Evolutionary conservation across 257 asterid species (phyloP).

Genomic region (Lycium ferocissimum): DNA sequence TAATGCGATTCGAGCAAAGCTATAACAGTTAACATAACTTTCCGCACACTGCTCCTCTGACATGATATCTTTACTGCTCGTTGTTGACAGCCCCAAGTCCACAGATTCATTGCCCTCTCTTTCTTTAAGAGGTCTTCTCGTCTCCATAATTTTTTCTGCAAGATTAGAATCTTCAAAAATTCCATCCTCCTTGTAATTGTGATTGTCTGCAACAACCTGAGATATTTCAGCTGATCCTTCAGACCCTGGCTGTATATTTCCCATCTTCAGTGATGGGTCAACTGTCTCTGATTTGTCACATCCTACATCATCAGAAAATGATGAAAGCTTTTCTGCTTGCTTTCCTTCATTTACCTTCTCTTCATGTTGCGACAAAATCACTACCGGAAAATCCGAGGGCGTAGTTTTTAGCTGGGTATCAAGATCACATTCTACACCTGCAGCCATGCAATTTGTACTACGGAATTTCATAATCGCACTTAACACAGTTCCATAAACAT

Average conservation of each 20-base stretch:
- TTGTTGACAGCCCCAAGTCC: constrained; percentile 34
- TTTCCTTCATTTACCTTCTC: constrained; percentile 46
- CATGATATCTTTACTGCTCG: constrained; percentile 32
- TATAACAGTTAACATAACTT: constrained; percentile 70
- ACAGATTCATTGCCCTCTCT: constrained; percentile 41
- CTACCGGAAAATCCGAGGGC: neutral
- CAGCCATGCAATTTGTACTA: constrained; percentile 57
- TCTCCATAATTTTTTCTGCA: constrained; percentile 43
- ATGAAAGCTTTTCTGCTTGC: constrained; percentile 41
- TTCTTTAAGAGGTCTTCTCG: constrained; percentile 41
- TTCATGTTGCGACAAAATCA: constrained; percentile 27
- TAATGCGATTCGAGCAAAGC: constrained; percentile 74
- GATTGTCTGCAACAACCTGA: constrained; percentile 53
- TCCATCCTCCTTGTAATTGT: constrained; percentile 42
- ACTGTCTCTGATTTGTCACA: constrained; percentile 54
- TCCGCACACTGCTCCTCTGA: constrained; percentile 41
- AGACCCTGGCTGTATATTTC: constrained; percentile 60
- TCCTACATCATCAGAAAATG: constrained; percentile 46
- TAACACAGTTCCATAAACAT: constrained; percentile 50
- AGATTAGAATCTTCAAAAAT: constrained; percentile 45
- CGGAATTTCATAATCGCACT: constrained; percentile 58
- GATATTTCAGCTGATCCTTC: constrained; percentile 82
- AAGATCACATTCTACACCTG: constrained; percentile 51
- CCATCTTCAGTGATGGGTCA: constrained; percentile 48
- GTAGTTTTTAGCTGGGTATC: constrained; percentile 40